Conservation (phyloP, 306 rosid genomes). For the Astragalus glycyphyllos region DNA sequence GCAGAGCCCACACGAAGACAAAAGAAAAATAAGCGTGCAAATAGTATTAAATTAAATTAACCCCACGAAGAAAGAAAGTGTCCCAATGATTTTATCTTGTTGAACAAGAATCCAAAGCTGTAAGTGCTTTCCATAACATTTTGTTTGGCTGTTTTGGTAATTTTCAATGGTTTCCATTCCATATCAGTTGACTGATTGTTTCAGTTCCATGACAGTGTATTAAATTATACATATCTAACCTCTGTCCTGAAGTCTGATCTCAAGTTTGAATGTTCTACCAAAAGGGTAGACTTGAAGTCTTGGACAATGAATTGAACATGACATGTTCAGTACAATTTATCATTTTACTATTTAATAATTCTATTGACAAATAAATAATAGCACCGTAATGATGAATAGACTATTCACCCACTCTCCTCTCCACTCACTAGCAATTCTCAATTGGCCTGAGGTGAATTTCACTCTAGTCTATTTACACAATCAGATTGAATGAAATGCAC, state of each 20-base stretch:
- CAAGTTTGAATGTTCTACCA: constrained; percentile 39
- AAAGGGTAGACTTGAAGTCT: neutral
- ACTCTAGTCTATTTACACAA: neutral
- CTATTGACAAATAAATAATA: neutral
- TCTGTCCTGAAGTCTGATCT: constrained; percentile 20
- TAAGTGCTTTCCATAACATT: constrained; percentile 35
- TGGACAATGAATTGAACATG: neutral
- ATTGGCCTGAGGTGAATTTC: neutral
- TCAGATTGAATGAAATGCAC: too few relatives aligned
- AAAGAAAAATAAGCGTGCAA: constrained; percentile 54
- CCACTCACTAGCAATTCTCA: neutral
- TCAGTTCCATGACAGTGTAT: constrained; percentile 47
- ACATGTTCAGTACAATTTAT: constrained; percentile 5
- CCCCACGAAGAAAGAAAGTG: constrained; percentile 38
- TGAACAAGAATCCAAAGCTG: constrained; percentile 77
- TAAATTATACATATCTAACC: constrained; percentile 57
- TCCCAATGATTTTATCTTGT: constrained; percentile 56
- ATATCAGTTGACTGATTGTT: constrained; percentile 26
- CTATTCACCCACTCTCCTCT: neutral
- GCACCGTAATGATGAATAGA: neutral
- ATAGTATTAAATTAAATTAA: constrained; percentile 49
- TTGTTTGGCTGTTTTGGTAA: constrained; percentile 42
- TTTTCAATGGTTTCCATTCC: constrained; percentile 26
- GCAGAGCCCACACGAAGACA: constrained; percentile 75
- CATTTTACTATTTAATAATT: constrained; percentile 17